Conservation (phyloP, 2,329 filamentous ascomycete genomes). For the Fusarium nelsonii region DNA sequence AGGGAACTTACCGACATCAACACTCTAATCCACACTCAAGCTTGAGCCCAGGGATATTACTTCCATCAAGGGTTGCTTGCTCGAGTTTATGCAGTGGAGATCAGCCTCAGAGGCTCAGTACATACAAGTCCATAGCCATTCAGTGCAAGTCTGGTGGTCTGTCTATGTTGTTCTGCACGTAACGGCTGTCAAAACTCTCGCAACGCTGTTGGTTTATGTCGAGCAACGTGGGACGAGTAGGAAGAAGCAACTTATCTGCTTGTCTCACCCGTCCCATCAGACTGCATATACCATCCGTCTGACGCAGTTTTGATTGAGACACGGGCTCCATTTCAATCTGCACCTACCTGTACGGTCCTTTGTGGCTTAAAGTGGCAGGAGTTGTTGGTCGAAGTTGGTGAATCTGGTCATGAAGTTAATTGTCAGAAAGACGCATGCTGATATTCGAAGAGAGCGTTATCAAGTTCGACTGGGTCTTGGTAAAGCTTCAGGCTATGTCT, state of each 20-base stretch:
- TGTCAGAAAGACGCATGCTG: not conserved
- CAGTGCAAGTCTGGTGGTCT: not conserved
- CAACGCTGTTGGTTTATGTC: not conserved
- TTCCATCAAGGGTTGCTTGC: constrained; percentile 29
- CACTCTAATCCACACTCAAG: constrained; percentile 37
- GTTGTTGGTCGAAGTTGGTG: no score
- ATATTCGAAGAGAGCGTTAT: not conserved
- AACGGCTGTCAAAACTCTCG: not conserved
- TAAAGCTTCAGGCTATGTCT: not conserved
- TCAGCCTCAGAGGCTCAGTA: constrained; percentile 15
- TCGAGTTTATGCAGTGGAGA: constrained; percentile 32
- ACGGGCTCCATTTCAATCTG: constrained; percentile 11
- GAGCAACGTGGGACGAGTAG: constrained; percentile 24
- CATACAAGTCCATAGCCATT: not conserved
- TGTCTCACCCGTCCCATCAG: constrained; percentile 30
- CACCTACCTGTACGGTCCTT: constrained; percentile 10
- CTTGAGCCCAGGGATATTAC: constrained; percentile 48
- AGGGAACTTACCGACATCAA: constrained; percentile 24
- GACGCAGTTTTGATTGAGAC: constrained; percentile 23
- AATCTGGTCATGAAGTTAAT: not conserved
- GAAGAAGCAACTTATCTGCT: constrained; percentile 15
- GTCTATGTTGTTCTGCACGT: not conserved
- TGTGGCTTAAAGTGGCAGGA: not conserved
- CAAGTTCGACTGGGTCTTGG: not conserved
- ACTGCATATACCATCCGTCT: constrained; percentile 5